Base-by-base conservation (phyloP, 441 rosid genomes). In the Populus hybrid region DNA sequence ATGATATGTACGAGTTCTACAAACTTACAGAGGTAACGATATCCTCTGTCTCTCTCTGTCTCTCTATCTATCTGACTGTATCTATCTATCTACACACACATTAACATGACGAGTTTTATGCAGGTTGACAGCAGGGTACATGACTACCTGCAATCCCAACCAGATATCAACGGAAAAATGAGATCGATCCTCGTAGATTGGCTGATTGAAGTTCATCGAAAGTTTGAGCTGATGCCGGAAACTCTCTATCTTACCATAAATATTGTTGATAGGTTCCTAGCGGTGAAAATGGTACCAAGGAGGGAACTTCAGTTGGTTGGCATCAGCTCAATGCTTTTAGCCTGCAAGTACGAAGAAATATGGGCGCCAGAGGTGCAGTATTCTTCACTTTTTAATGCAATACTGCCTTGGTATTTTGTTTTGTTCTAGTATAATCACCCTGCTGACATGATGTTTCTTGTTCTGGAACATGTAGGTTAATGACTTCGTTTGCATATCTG, bases 291-390 rank as follows among this genome's bases (percentile, higher is more conserved):
- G 11, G 90, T 95, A 23, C 83, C 92, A 0, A 88, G 93, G 83
- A 86, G 84, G 80, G 99, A 95, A 77, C 72, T 95, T 50, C 97
- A 95, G 84, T 88, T 93, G 80, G 80, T 93, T 5, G 99, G 99
- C 23, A 88, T 95, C 83, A 86, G 95, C 26, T 89, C 99, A 66
- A 84, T 89, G 87, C 93, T 93, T 59, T 88, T 90, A 0, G 97
- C 98, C 57, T 89, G 95, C 35, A 95, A 95, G 73, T 95, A 95
- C 73, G 98, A 95, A 82, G 99, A 95, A 75, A 95, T 95, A 75
- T 93, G 99, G 98, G 93, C 98, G 28, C 93, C 98, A 8, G 94
- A 93, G 89, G 93, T 88, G 11, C 7, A 8, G 54, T 54, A 5
- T 35, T 68, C 42, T 24, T 36, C 10, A 18, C 11, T 12, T 54